Evolutionary conservation across 805 yeast species (phyloP), one percentile per base, ranked within the genome.

Genomic region (Pichia insulana): DNA sequence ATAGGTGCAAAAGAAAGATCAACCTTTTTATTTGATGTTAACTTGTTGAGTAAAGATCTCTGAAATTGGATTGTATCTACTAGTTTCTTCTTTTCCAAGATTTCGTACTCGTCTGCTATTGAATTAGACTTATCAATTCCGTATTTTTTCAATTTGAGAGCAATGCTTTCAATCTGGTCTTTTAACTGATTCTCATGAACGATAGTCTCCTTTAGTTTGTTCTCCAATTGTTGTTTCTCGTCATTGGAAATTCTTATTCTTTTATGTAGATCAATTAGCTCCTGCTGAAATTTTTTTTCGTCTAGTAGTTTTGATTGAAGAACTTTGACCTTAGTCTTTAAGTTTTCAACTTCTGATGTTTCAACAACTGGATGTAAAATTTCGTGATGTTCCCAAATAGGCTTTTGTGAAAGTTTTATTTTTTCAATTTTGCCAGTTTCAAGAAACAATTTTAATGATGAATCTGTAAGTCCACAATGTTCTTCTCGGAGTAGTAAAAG

Each of bases 261-360:
- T 36, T 19, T 25, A 27, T 43, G 20, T 15, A 44, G 27, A 18
- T 40, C 17, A 7, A 33, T 20, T 2, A 44, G 11, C 31, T 42
- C 39, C 1, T 34, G 13, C n/a, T 43, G 47, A n/a, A 34, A 18
- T 32, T 44, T 34, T 22, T 43, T 39, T 3, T 43, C 50, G 20
- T 40, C 40, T 16, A 38, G 30, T 8, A 59, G 57, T 50, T 68
- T 56, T 18, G 62, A 61, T 40, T 71, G 62, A 34, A 77, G 56
- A 16, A 67, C 55, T 2, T 59, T 53, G 10, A 76, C 65, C 51
- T 76, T 78, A 28, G 71, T 70, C 0, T 71, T 49, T 13, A 74
- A 50, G 1, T 65, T 64, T 7, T 42, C 41, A 7, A 28, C 34
- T 15, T 22, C 30, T 26, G 33, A 64, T 48, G 31, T 62, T 3